Evolutionary conservation across 805 yeast genomes (phyloP).

Genomic region (Torulaspora franciscae): DNA sequence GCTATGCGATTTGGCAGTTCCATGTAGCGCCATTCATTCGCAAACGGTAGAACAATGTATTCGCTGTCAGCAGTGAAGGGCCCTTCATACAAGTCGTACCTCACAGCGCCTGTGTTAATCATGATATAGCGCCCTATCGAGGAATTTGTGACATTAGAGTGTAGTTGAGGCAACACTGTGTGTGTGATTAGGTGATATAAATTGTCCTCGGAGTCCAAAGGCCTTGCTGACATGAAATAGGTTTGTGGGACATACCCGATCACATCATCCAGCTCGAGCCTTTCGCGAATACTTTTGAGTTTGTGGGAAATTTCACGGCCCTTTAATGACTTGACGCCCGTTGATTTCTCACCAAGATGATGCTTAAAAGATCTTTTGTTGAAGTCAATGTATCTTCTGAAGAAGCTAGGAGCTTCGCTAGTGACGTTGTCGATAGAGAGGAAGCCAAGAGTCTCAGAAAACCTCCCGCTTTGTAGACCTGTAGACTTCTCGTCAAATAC

Average conservation of each 20-base stretch:
- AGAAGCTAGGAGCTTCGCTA: conserved; percentile 33
- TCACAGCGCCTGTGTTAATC: conserved; percentile 80
- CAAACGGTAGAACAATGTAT: conserved; percentile 80
- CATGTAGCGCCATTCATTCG: conserved; percentile 70
- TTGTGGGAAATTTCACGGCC: conserved; percentile 49
- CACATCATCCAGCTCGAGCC: conserved; percentile 49
- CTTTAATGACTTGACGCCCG: conserved; percentile 38
- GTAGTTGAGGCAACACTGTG: conserved; percentile 46
- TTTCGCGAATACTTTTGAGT: conserved; percentile 42
- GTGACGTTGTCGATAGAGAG: conserved; percentile 47
- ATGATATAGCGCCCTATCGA: conserved; percentile 48
- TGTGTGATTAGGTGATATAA: conserved; percentile 56
- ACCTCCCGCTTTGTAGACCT: conserved; percentile 89
- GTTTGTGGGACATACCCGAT: conserved; percentile 64
- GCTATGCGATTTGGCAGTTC: conserved; percentile 59
- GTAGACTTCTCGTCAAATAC: conserved; percentile 60
- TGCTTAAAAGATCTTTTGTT: conserved; percentile 62
- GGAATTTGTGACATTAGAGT: conserved; percentile 25
- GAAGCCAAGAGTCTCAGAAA: conserved; percentile 92
- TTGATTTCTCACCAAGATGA: conserved; percentile 44
- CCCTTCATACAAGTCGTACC: conserved; percentile 84
- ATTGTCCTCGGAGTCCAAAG: conserved; percentile 53
- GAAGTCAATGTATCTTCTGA: conserved; percentile 79
- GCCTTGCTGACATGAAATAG: conserved; percentile 64
- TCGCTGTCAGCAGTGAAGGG: conserved; percentile 75